Conservation (phyloP, 2,329 filamentous ascomycete genomes). For the Aspergillus novofumigatus region DNA sequence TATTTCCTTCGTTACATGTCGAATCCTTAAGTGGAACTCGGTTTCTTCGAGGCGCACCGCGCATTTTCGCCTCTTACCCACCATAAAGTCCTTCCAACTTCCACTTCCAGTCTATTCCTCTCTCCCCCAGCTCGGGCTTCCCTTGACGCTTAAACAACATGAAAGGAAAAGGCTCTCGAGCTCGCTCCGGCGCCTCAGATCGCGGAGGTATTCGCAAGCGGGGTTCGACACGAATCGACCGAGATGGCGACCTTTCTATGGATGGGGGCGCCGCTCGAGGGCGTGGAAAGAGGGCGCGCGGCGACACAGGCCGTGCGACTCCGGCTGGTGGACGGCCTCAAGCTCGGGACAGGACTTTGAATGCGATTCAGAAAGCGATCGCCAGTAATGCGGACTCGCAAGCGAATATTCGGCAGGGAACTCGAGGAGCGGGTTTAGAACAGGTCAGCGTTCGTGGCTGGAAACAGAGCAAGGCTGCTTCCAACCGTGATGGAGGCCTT, state of each 20-base stretch:
- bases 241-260: conserved; percentile 62
- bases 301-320: conserved; percentile 23
- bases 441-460: conserved; percentile 55
- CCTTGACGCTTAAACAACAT: conserved; percentile 25
- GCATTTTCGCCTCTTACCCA: conserved; percentile 15
- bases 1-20: conserved; percentile 18
- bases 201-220: conserved; percentile 53
- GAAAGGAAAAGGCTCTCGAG: conserved; percentile 27
- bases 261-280: conserved; percentile 40
- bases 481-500: conserved; percentile 63
- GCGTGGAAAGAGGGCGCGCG: conserved; percentile 33
- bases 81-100: neutral
- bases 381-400: conserved; percentile 29
- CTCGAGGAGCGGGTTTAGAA: conserved; percentile 25
- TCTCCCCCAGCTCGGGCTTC: neutral
- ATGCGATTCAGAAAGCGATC: conserved; percentile 36
- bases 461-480: conserved; percentile 63
- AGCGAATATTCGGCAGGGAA: conserved; percentile 38
- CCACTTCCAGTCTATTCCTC: neutral
- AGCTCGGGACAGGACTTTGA: conserved; percentile 28
- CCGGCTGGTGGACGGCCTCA: conserved; percentile 17
- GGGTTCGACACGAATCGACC: conserved; percentile 47
- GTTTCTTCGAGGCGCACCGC: conserved; percentile 25
- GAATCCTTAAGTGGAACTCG: conserved; percentile 6
- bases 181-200: conserved; percentile 28